Evolutionary conservation across 2,329 filamentous ascomycete genomes (phyloP).

Genomic region (Exserohilum turcica): DNA sequence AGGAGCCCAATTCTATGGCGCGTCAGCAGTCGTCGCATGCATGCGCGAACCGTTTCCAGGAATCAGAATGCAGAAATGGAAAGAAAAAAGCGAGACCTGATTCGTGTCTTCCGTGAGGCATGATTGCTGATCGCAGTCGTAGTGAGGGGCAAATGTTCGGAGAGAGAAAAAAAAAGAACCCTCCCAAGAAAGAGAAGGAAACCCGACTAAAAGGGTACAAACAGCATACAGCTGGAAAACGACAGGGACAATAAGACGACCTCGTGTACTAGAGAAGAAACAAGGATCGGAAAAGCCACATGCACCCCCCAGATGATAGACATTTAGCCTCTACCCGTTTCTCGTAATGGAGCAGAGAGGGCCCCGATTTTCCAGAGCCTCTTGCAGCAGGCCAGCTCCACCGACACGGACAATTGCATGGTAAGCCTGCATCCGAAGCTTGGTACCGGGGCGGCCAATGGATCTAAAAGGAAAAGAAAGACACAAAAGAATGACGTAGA

Average conservation of each 20-base stretch:
- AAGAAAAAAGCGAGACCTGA: conserved; percentile 7
- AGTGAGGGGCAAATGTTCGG: not conserved
- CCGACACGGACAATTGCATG: not conserved
- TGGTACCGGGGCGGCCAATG: too few species aligned
- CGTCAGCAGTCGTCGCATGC: not conserved
- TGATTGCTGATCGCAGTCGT: not conserved
- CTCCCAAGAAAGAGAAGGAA: not conserved
- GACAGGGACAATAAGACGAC: not conserved
- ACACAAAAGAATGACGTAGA: too few species aligned
- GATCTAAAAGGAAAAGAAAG: too few species aligned
- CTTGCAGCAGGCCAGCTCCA: too few species aligned
- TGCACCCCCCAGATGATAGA: too few species aligned
- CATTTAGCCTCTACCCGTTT: too few species aligned
- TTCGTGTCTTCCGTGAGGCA: conserved; percentile 11
- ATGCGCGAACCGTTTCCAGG: not conserved
- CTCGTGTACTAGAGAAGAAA: too few species aligned
- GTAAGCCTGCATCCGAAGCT: not conserved
- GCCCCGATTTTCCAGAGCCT: not conserved
- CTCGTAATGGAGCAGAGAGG: too few species aligned
- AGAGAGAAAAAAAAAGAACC: not conserved
- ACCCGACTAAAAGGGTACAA: not conserved
- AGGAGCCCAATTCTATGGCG: conserved; percentile 73
- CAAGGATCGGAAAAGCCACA: not conserved
- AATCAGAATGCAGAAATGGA: not conserved
- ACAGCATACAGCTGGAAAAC: not conserved